These are phyloP conservation scores for Onygenales sp. DNA, from an alignment of 2,329 filamentous ascomycete species.

Conservation along the genomic window DNA sequence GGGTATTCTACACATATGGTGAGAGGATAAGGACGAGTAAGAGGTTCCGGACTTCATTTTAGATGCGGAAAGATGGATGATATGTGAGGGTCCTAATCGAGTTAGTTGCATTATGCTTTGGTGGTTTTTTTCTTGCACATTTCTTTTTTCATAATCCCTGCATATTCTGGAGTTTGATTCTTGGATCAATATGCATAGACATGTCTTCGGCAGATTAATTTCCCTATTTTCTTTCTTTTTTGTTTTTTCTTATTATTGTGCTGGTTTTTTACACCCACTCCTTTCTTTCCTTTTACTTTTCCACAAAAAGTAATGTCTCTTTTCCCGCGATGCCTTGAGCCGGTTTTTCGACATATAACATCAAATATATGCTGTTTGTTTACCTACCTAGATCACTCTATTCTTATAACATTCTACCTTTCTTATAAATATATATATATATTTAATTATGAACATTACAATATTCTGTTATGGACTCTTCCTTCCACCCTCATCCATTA, in stretches of 20 bases:
- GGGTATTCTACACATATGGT: slow-evolving; percentile 27
- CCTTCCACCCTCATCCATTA: not conserved
- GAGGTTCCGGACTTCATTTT: slow-evolving; percentile 7
- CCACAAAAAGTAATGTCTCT: not conserved
- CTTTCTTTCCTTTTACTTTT: not conserved
- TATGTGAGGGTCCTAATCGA: not conserved
- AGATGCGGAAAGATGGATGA: not conserved
- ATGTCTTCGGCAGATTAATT: not conserved
- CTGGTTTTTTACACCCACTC: not conserved
- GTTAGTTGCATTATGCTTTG: too few relatives aligned
- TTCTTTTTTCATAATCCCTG: not conserved
- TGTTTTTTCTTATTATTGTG: slow-evolving; percentile 15
- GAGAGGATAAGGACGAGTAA: slow-evolving; percentile 24
- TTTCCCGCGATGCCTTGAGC: not conserved
- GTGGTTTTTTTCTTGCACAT: not conserved
- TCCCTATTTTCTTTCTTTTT: not conserved
- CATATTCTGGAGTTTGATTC: not conserved
- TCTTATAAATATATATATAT: not conserved
- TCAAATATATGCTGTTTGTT: not conserved
- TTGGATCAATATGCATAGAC: not conserved
- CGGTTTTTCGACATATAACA: not conserved
- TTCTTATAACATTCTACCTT: not conserved
- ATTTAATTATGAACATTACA: not conserved
- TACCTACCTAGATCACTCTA: not conserved
- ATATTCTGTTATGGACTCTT: not conserved